Conservation (phyloP, 202 grass and related monocot species). For the Schoenoplectus tabernaemontani region DNA sequence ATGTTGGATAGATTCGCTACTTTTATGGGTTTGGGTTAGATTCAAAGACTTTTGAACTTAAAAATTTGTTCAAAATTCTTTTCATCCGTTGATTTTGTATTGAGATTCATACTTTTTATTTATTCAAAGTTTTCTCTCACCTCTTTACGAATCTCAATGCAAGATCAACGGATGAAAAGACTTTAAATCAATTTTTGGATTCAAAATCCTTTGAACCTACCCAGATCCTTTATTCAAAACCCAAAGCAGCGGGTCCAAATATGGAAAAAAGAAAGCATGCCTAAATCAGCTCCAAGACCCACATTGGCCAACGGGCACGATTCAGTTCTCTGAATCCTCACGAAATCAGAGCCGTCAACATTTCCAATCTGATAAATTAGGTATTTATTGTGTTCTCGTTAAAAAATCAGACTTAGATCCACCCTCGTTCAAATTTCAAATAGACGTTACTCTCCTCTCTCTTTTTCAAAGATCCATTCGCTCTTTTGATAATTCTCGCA, state of each 20-base stretch:
- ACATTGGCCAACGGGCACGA: neutral
- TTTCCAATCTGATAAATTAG: neutral
- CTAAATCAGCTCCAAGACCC: neutral
- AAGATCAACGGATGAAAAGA: no score
- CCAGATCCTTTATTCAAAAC: no score
- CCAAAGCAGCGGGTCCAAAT: neutral
- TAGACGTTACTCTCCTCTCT: neutral
- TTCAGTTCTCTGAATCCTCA: neutral
- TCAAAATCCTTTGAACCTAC: no score
- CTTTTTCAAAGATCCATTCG: neutral
- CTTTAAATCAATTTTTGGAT: no score
- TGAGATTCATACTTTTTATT: no score
- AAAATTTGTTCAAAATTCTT: no score
- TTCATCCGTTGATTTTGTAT: no score
- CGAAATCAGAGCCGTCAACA: neutral
- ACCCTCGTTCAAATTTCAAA: neutral
- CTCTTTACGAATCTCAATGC: no score
- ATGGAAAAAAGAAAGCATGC: neutral
- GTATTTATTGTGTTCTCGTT: neutral
- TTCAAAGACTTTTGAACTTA: no score
- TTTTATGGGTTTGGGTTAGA: no score
- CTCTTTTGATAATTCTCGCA: neutral
- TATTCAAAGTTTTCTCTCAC: no score
- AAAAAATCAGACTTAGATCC: neutral
- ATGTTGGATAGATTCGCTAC: neutral